Evolutionary conservation across 2,329 filamentous ascomycete genomes (phyloP).

Genomic region (Neopestalotiopsis sp.): DNA sequence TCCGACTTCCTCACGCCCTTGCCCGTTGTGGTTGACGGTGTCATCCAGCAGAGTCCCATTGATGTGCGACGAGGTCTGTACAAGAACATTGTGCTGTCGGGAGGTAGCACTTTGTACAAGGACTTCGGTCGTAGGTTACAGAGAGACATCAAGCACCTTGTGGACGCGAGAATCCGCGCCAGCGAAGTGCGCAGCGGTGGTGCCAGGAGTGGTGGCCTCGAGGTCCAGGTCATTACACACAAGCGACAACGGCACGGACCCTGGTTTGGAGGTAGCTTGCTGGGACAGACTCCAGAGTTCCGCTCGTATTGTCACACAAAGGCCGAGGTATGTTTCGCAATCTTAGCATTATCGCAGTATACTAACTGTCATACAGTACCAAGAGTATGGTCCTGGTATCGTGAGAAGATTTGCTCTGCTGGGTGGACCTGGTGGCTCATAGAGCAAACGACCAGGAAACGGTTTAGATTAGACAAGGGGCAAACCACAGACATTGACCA

Average conservation of each 20-base stretch:
- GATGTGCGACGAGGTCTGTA: constrained; percentile 96
- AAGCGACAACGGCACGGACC: constrained; percentile 96
- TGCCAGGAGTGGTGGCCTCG: constrained; percentile 89
- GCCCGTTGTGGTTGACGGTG: constrained; percentile 90
- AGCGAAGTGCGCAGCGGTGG: constrained; percentile 92
- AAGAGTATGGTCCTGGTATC: constrained; percentile 95
- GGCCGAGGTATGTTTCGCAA: constrained; percentile 59
- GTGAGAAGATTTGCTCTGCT: constrained; percentile 92
- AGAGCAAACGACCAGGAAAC: constrained; percentile 28
- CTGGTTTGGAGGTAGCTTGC: constrained; percentile 96
- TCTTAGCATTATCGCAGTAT: no score
- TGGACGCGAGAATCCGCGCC: constrained; percentile 89
- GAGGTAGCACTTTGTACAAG: constrained; percentile 97
- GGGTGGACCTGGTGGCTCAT: constrained; percentile 87
- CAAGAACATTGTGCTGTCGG: constrained; percentile 99
- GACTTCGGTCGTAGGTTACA: constrained; percentile 96
- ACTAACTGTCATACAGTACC: constrained; percentile 63
- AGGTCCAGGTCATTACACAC: constrained; percentile 96
- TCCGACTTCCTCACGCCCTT: constrained; percentile 97
- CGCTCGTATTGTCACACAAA: constrained; percentile 98
- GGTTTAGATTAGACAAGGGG: constrained; percentile 10
- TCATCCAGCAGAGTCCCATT: constrained; percentile 97
- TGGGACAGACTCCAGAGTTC: constrained; percentile 98
- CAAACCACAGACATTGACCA: neutral
- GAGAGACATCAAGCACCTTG: constrained; percentile 94